Evolutionary conservation across 2,329 filamentous ascomycete genomes (phyloP).

Genomic region (Apiospora sp.): DNA sequence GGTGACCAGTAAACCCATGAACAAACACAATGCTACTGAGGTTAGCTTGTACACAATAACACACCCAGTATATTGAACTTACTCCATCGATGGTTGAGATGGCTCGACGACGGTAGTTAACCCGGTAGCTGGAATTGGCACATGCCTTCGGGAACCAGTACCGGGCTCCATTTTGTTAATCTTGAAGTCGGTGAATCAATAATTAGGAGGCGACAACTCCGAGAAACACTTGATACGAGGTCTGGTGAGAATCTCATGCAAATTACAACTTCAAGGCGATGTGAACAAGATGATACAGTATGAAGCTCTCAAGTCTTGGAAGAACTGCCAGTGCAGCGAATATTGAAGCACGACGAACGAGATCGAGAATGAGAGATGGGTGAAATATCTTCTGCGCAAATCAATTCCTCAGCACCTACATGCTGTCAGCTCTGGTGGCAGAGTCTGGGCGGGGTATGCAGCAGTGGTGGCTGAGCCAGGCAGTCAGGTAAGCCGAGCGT

Average conservation of each 20-base stretch:
- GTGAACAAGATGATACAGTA: neutral
- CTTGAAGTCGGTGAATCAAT: neutral
- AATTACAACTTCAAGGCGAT: neutral
- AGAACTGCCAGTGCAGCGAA: neutral
- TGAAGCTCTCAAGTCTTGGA: neutral
- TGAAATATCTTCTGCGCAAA: neutral
- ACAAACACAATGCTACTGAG: neutral
- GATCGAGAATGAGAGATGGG: neutral
- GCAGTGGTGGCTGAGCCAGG: constrained; percentile 6
- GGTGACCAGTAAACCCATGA: constrained; percentile 1
- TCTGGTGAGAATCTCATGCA: neutral
- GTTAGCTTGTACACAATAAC: neutral
- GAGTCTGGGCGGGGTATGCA: constrained; percentile 3
- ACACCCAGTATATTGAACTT: neutral
- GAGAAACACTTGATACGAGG: neutral
- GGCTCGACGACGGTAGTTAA: neutral
- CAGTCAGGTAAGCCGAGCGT: neutral
- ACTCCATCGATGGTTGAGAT: neutral
- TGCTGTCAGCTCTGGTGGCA: neutral
- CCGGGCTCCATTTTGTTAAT: neutral
- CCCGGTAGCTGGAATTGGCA: neutral
- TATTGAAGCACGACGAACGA: neutral
- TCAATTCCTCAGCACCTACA: neutral
- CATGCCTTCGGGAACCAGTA: neutral
- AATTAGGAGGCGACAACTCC: neutral